These are phyloP conservation scores for Ceratocystis cacaofunesta DNA, from an alignment of 2,329 filamentous ascomycete genomes.

Conservation along the genomic window DNA sequence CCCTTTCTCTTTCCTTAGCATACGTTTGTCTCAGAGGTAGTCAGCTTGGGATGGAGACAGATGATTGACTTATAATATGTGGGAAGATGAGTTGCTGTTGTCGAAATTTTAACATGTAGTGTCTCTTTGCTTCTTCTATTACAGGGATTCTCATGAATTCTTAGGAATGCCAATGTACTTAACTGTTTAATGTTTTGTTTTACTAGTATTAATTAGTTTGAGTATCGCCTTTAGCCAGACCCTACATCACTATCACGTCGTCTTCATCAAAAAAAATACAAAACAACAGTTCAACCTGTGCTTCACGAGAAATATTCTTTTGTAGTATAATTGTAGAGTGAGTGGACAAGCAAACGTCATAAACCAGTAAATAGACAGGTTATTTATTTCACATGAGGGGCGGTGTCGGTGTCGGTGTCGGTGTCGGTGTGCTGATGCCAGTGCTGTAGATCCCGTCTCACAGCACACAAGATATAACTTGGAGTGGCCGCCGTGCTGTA, in stretches of 20 bases:
- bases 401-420: too few species aligned
- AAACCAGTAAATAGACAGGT: background rate
- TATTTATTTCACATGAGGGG: background rate
- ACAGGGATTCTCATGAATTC: background rate
- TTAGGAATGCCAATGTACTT: background rate
- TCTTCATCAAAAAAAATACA: background rate
- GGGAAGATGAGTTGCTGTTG: background rate
- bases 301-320: background rate
- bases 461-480: background rate
- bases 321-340: background rate
- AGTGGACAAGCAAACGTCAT: background rate
- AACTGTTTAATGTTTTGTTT: background rate
- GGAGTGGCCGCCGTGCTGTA: background rate
- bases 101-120: background rate
- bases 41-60: background rate
- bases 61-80: background rate
- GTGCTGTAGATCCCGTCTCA: slow-evolving; percentile 8
- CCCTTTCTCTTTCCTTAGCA: background rate
- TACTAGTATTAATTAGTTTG: slow-evolving; percentile 3
- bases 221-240: background rate
- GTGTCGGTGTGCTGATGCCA: background rate
- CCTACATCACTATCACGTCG: background rate
- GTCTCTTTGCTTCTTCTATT: background rate
- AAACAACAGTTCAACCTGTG: background rate
- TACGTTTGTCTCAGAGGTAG: background rate